Evolutionary conservation across 2,329 filamentous ascomycete genomes (phyloP).

Genomic region (Cladosporium phlei): DNA sequence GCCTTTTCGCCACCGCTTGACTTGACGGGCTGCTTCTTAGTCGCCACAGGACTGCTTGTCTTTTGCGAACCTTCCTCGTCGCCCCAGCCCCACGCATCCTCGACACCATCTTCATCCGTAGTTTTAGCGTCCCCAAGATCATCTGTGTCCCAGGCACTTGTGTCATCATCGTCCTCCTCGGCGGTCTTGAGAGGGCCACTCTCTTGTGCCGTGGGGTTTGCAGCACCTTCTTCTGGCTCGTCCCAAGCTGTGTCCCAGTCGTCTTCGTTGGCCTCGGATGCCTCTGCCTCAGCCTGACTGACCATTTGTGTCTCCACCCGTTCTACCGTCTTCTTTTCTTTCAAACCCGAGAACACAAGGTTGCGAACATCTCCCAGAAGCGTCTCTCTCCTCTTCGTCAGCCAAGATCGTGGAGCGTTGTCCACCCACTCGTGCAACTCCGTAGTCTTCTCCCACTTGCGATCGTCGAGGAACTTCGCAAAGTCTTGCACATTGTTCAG

Average conservation of each 20-base stretch:
- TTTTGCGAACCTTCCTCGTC: constrained; percentile 52
- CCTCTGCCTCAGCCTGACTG: constrained; percentile 56
- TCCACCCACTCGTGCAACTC: constrained; percentile 75
- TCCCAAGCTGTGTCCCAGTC: constrained; percentile 82
- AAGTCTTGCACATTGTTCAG: constrained; percentile 63
- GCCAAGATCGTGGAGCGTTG: constrained; percentile 76
- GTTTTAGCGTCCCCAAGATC: constrained; percentile 31
- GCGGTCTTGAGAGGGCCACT: constrained; percentile 19
- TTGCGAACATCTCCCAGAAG: constrained; percentile 70
- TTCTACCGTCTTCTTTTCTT: constrained; percentile 66
- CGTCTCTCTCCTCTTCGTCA: constrained; percentile 74
- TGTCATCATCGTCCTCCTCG: constrained; percentile 41
- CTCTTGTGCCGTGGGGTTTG: background rate
- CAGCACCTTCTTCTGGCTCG: constrained; percentile 51
- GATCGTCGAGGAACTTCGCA: constrained; percentile 56
- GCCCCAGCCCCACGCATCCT: constrained; percentile 81
- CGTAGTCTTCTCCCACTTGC: constrained; percentile 58
- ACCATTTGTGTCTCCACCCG: constrained; percentile 79
- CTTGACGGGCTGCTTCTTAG: constrained; percentile 31
- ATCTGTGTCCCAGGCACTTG: constrained; percentile 47
- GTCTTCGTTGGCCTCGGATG: constrained; percentile 40
- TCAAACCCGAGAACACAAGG: constrained; percentile 63
- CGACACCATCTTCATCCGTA: constrained; percentile 33
- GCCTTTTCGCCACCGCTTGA: constrained; percentile 26
- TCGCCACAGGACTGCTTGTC: constrained; percentile 20